These are phyloP conservation scores for Tetrahymena borealis DNA, from an alignment of 73 alveolate genomes.

Conservation along the genomic window DNA sequence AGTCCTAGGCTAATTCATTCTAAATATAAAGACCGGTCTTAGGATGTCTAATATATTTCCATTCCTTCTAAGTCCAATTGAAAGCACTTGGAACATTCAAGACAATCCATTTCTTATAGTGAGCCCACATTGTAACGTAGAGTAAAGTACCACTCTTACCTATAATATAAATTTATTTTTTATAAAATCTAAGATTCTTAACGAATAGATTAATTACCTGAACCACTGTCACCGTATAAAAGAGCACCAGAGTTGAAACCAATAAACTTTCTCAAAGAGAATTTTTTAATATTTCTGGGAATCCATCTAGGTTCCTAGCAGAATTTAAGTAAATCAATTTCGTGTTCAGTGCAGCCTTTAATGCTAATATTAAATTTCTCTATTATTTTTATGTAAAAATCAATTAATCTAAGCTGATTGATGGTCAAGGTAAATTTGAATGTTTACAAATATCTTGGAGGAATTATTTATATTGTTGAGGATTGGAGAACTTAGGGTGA, in stretches of 20 bases:
- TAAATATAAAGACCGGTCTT: slow-evolving; percentile 62
- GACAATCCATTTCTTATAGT: slow-evolving; percentile 61
- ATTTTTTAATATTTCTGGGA: not conserved
- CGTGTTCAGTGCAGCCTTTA: not conserved
- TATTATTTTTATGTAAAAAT: not conserved
- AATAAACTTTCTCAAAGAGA: not conserved
- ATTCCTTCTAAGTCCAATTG: slow-evolving; percentile 33
- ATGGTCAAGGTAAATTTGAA: not conserved
- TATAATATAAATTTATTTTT: not conserved
- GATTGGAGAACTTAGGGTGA: not conserved
- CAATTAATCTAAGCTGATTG: not conserved
- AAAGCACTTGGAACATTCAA: slow-evolving; percentile 59
- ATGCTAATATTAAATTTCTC: not conserved
- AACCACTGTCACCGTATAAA: slow-evolving; percentile 38
- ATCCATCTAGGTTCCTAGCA: not conserved
- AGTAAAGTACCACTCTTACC: slow-evolving; percentile 59
- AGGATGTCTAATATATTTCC: slow-evolving; percentile 39
- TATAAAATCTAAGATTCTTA: not conserved
- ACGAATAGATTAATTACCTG: not conserved
- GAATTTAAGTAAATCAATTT: not conserved
- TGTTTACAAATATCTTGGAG: not conserved
- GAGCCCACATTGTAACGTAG: slow-evolving; percentile 67
- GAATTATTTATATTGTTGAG: not conserved
- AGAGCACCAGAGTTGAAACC: slow-evolving; percentile 9
- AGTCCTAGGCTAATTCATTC: slow-evolving; percentile 42